phyloP scores from a whole-genome alignment of 805 yeast genomes.

The Kodamaea neixiangensis region DNA sequence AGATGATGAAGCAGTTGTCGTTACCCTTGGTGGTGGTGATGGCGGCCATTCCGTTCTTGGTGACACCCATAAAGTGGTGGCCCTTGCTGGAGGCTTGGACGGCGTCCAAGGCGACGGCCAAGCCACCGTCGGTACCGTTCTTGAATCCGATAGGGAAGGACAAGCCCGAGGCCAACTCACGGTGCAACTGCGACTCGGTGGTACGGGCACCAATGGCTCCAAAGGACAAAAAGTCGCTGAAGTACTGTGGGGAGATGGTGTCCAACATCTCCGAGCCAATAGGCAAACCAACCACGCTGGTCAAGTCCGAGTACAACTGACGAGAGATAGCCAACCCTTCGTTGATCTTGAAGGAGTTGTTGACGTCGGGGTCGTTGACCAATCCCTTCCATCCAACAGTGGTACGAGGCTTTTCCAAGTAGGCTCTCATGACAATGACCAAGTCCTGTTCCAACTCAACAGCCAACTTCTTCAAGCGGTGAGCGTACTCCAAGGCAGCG shows the following conservation, averaged over 20 bases:
- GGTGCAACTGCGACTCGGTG: constrained; percentile 95
- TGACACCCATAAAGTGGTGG: constrained; percentile 96
- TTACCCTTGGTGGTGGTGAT: constrained; percentile 96
- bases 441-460: constrained; percentile 75
- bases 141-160: constrained; percentile 99
- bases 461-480: constrained; percentile 61
- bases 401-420: constrained; percentile 97
- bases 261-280: constrained; percentile 98
- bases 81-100: constrained; percentile 87
- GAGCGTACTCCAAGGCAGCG: constrained; percentile 87
- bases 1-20: constrained; percentile 87
- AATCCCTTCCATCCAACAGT: constrained; percentile 99
- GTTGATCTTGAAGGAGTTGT: constrained; percentile 90
- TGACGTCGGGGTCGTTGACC: constrained; percentile 94
- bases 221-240: constrained; percentile 84
- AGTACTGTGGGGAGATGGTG: constrained; percentile 94
- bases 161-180: constrained; percentile 95
- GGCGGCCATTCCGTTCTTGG: constrained; percentile 96
- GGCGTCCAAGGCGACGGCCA: constrained; percentile 93
- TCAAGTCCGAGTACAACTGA: constrained; percentile 78
- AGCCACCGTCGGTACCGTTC: constrained; percentile 96
- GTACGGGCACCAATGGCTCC: constrained; percentile 99
- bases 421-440: constrained; percentile 92
- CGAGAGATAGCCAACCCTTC: constrained; percentile 89
- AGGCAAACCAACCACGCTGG: constrained; percentile 72